Percentiles rank a stretch among this genome's conserved stretches.
These are phyloP conservation scores for Fomes fomentarius DNA, from an alignment of 1,284 basidiomycete species.

Conservation along the genomic window DNA sequence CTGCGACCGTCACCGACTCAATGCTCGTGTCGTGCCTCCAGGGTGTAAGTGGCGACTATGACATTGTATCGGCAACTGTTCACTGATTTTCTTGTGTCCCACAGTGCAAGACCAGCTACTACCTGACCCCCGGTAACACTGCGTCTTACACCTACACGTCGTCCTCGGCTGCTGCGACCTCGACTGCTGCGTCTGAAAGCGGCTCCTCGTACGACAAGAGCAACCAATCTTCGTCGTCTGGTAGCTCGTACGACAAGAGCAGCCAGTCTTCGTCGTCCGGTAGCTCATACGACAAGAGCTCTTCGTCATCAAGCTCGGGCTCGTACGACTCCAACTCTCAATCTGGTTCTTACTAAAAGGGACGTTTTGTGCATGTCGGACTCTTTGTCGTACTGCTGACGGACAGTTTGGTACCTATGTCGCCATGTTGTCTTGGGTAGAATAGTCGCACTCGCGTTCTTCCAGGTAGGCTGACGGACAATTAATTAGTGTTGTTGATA, in stretches of 20 bases:
- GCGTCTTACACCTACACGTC: conserved; percentile 52
- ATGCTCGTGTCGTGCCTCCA: conserved; percentile 57
- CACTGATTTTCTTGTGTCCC: too few relatives aligned
- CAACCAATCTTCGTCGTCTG: neutral
- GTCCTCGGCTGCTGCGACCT: conserved; percentile 16
- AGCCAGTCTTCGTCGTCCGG: neutral
- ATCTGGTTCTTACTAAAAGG: conserved; percentile 17
- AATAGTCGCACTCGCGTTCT: conserved; percentile 8
- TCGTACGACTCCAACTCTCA: conserved; percentile 6
- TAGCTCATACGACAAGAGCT: conserved; percentile 7
- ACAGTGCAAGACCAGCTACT: conserved; percentile 63
- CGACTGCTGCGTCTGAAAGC: conserved; percentile 5
- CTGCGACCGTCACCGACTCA: conserved; percentile 45
- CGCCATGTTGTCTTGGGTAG: conserved; percentile 19
- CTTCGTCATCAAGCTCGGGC: neutral
- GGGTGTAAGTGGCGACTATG: conserved; percentile 44
- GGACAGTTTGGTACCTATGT: conserved; percentile 25
- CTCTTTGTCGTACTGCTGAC: conserved; percentile 23
- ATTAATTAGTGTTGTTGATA: conserved; percentile 19
- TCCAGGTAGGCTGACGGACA: conserved; percentile 19
- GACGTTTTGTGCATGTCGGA: conserved; percentile 22
- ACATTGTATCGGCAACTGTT: too few relatives aligned
- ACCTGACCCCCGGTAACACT: conserved; percentile 54
- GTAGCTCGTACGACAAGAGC: neutral
- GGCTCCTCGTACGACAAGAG: neutral